Evolutionary conservation across 805 yeast species (phyloP), one percentile per base, ranked within the genome.

Genomic region (Phaffomyces antillensis): DNA sequence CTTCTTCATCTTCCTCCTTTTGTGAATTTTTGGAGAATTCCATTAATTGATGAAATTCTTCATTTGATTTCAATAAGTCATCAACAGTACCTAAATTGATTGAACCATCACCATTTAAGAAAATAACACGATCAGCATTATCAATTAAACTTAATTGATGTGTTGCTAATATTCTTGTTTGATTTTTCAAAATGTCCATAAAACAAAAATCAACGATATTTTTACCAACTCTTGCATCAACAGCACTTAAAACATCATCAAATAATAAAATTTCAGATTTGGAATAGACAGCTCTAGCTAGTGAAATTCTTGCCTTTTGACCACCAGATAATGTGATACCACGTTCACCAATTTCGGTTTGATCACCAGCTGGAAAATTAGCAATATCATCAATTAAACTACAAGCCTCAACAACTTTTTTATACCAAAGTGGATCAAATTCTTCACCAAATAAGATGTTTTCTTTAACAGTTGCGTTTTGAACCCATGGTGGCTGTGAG

Each of bases 301-400:
- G 64, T 52, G 76, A 72, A 43, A 83, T 70, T 55, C 91, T 70
- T 0, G 89, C 88, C 65, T 84, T 83, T 56, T 83, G 91, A 37
- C 91, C 91, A 40, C 91, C 91, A 17, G 87, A 80, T 24, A 83
- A 64, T 0, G 88, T 82, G 47, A 83, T 77, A 52, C 91, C 91
- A 56, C 83, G 70, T 59, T 83, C 90, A 43, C 91, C 91, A 49
- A 83, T 81, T 57, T 81, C 82, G 0, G 89, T 81, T 33, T 63
- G 51, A 53, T 84, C 89, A 26, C 88, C 88, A 42, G 77, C 85
- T 12, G 83, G 77, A 39, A 83, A 64, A 43, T 73, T 71, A 5
- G 72, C 72, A 49, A 83, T 66, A 59, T 83, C 91, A 43, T 70
- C 73, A 10, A 59, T 64, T 42, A 83, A 64, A 0, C 83, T 76